A percentile compares a stretch with the other conserved stretches of the same genome.
These are phyloP conservation scores for Trypanosoma lewisi DNA, from an alignment of 208 protist species.

Conservation along the genomic window DNA sequence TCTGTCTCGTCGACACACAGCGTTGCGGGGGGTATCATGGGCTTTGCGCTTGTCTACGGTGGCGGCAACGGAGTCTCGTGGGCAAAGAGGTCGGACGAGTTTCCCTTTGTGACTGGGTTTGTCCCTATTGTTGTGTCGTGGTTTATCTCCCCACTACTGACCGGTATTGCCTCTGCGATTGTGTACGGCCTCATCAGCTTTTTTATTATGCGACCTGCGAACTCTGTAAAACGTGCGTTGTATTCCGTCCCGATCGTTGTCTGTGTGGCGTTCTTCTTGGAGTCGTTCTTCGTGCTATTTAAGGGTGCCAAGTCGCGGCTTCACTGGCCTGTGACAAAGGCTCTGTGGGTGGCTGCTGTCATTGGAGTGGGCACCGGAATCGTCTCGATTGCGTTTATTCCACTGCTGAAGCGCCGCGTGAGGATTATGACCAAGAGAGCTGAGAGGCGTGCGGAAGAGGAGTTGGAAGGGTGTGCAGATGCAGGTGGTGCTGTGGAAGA, in stretches of 20 bases:
- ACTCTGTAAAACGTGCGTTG: slow-evolving; percentile 47
- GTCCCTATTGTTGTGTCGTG: slow-evolving; percentile 74
- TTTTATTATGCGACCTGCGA: slow-evolving; percentile 55
- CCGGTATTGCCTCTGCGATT: slow-evolving; percentile 47
- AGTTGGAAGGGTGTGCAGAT: slow-evolving; percentile 11
- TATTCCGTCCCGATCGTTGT: slow-evolving; percentile 67
- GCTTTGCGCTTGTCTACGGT: slow-evolving; percentile 80
- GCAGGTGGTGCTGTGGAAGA: not conserved
- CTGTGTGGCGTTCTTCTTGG: slow-evolving; percentile 68
- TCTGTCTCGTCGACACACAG: slow-evolving; percentile 82
- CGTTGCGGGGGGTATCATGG: slow-evolving; percentile 76
- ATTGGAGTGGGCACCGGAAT: slow-evolving; percentile 44
- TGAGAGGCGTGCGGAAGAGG: slow-evolving; percentile 25
- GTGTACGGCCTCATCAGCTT: slow-evolving; percentile 53
- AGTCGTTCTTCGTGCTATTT: slow-evolving; percentile 78
- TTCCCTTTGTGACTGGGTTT: slow-evolving; percentile 73
- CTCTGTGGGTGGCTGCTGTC: slow-evolving; percentile 53
- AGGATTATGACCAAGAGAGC: slow-evolving; percentile 26
- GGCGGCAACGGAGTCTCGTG: slow-evolving; percentile 52
- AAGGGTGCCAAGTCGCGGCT: slow-evolving; percentile 64
- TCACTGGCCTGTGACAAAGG: slow-evolving; percentile 47
- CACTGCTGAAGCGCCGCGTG: slow-evolving; percentile 52
- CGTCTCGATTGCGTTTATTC: slow-evolving; percentile 51
- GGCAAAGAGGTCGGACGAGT: slow-evolving; percentile 47
- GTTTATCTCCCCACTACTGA: slow-evolving; percentile 81